Conservation (phyloP, 1,139 yeast species). For the Nakaseomyces uthaithaninus region DNA sequence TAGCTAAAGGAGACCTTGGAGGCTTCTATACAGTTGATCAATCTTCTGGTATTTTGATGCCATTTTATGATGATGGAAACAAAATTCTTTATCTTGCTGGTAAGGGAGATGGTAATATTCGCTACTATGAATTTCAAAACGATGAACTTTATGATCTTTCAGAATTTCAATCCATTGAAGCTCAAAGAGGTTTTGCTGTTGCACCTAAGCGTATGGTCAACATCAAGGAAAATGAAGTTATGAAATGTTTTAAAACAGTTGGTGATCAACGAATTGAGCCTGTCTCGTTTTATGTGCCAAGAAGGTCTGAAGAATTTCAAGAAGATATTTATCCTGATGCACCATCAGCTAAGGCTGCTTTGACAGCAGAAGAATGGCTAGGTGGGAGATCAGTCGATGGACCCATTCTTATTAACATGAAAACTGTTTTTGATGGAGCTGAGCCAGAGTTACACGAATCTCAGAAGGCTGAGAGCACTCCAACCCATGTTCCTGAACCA, state of each 20-base stretch:
- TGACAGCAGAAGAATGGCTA: conserved; percentile 72
- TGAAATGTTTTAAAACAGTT: conserved; percentile 73
- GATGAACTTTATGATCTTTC: conserved; percentile 77
- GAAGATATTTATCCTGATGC: conserved; percentile 89
- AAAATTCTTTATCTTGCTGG: conserved; percentile 84
- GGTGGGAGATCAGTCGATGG: conserved; percentile 70
- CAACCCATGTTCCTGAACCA: conserved; percentile 33
- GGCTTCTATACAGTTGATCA: conserved; percentile 82
- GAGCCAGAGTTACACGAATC: conserved; percentile 36
- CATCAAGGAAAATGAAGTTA: conserved; percentile 75
- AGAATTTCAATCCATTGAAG: conserved; percentile 79
- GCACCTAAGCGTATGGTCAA: conserved; percentile 78
- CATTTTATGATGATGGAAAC: conserved; percentile 75
- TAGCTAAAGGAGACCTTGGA: conserved; percentile 76
- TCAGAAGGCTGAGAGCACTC: conserved; percentile 33
- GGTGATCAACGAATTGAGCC: conserved; percentile 82
- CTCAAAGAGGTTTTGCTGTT: conserved; percentile 92
- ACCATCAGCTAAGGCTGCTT: conserved; percentile 70
- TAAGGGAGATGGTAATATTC: conserved; percentile 96
- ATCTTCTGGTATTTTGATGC: conserved; percentile 89
- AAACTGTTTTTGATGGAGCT: conserved; percentile 69
- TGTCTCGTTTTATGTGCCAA: conserved; percentile 82
- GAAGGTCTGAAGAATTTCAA: conserved; percentile 89
- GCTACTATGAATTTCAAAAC: conserved; percentile 79
- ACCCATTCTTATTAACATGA: conserved; percentile 75